These are phyloP conservation scores for Eimeria nieschulzi DNA, from an alignment of 169 alveolate species.

Conservation along the genomic window DNA sequence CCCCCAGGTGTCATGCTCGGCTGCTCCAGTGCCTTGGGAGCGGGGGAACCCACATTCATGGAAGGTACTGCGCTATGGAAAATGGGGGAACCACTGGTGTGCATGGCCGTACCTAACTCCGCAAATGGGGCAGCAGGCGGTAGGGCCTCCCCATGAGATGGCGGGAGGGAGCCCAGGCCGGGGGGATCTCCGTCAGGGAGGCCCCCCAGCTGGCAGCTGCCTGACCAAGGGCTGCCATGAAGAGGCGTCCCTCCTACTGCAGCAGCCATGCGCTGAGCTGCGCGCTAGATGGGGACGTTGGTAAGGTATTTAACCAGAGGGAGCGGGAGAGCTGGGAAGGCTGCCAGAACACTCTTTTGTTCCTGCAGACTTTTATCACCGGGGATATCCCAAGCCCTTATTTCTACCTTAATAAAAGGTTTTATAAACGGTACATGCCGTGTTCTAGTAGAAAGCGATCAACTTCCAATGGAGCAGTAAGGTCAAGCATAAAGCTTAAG, in stretches of 20 bases:
- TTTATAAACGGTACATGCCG: too few species aligned
- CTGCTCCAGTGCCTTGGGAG: conserved; percentile 44
- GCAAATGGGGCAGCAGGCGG: conserved; percentile 25
- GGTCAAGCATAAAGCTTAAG: too few species aligned
- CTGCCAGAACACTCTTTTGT: too few species aligned
- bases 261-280: conserved; percentile 1
- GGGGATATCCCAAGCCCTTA: too few species aligned
- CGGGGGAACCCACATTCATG: background rate
- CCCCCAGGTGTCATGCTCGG: conserved; percentile 2
- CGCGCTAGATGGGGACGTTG: too few species aligned
- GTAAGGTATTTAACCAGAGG: too few species aligned
- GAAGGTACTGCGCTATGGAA: background rate
- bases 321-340: too few species aligned
- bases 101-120: conserved; percentile 9
- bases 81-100: background rate
- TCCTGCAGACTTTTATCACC: too few species aligned
- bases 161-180: conserved; percentile 15
- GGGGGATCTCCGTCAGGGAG: conserved; percentile 23
- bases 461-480: too few species aligned
- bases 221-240: conserved; percentile 37
- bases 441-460: too few species aligned
- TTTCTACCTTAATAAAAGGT: too few species aligned
- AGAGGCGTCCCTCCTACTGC: conserved; percentile 40
- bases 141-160: conserved; percentile 7
- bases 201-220: background rate